Conservation (phyloP, 345 rosid genomes). For the Boechera stricta region DNA sequence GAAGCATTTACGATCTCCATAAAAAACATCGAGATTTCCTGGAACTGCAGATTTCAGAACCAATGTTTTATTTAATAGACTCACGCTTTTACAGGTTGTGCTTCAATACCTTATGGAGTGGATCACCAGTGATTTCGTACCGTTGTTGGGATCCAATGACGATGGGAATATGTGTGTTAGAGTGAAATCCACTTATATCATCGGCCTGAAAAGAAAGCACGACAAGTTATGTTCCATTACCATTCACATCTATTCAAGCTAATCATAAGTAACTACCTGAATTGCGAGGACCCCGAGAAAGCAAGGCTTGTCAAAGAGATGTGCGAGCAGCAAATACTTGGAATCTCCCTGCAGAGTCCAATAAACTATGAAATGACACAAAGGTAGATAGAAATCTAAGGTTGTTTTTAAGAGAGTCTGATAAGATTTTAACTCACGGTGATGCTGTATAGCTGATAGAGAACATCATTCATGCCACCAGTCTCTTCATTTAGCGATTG, state of each 20-base stretch:
- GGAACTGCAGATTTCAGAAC: constrained; percentile 42
- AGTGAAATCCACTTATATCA: constrained; percentile 85
- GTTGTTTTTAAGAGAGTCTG: not conserved
- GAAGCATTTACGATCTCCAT: constrained; percentile 88
- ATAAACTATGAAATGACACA: constrained; percentile 21
- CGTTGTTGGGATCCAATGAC: constrained; percentile 94
- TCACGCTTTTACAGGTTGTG: constrained; percentile 10
- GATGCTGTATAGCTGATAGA: constrained; percentile 67
- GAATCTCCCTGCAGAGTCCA: constrained; percentile 68
- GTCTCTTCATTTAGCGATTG: constrained; percentile 87
- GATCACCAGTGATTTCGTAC: constrained; percentile 90
- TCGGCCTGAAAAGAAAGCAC: constrained; percentile 64
- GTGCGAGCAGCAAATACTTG: constrained; percentile 84
- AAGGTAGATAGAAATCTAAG: constrained; percentile 7
- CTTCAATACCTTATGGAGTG: constrained; percentile 72
- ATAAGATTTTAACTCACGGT: constrained; percentile 53
- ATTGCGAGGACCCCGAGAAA: constrained; percentile 88
- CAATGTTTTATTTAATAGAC: not conserved
- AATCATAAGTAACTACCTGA: constrained; percentile 39
- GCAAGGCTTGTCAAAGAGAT: constrained; percentile 97
- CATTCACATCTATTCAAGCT: constrained; percentile 16
- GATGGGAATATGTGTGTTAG: constrained; percentile 90
- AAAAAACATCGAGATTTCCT: constrained; percentile 78
- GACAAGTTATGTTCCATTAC: not conserved
- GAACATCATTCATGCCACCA: constrained; percentile 98